Base-by-base conservation (phyloP, 495 filamentous ascomycete species). In the Cercophora sp. region DNA sequence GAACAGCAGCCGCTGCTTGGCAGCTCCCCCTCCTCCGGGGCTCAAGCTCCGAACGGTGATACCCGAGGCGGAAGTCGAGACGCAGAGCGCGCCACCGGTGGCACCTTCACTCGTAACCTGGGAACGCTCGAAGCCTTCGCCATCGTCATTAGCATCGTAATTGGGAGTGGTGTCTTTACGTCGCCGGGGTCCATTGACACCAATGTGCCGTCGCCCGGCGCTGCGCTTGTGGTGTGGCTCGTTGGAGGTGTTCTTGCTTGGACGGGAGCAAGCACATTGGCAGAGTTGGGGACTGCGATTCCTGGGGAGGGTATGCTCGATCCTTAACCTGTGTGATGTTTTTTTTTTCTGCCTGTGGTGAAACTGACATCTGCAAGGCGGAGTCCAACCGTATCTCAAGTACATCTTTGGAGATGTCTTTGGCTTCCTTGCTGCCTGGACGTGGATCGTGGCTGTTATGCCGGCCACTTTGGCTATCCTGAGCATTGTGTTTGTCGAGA, bases 401-500 rank as follows among this genome's bases (percentile, higher is more conserved):
- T 70, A 80, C 63, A 75, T 79, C 19, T 83, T 72, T 51, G 80
- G 80, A 1, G 78, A 82, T 43, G 57, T 75, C 0, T 70, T 77
- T 55, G 80, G 75, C 16, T 81, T 79, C 55, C 52, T 81, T 11
- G 72, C 73, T 0, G 77, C 77, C 0, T 83, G 79, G 79, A 79
- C 73, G 0, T 82, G 79, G 79, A 72, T 82, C 39, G 73, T 78
- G 1, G 77, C 75, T 11, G 73, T 79, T 10, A 82, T 78, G 75
- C 80, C 80, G 2, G 73, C 77, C 0, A 77, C 79, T 0, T 63
- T 81, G 26, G 80, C 79, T 4, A 82, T 81, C 19, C 65, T 82
- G 8, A 74, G 72, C 61, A 78, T 83, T 47, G 73, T 82, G n/a
- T 82, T 83, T 44, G 65, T 79, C 4, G 80, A 83, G 66, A 74